phyloP scores from a whole-genome alignment of 2,329 filamentous ascomycete genomes.

The Sporothrix brunneoviolacea region DNA sequence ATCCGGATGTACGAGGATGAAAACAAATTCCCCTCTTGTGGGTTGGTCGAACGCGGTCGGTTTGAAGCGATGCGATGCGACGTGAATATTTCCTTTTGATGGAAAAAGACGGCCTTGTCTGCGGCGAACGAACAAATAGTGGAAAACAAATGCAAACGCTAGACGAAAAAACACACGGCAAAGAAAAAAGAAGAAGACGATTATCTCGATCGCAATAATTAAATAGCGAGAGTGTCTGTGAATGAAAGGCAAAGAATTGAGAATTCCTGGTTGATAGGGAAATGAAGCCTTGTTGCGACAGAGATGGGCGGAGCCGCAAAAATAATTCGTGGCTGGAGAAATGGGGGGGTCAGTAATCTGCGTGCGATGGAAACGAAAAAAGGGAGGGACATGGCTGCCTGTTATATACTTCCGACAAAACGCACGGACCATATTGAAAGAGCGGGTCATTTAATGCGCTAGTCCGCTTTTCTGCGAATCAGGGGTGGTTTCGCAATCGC shows the following conservation, averaged over 20 bases:
- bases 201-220: constrained; percentile 18
- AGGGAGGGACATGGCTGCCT: constrained; percentile 16
- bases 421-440: constrained; percentile 18
- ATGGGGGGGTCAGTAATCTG: constrained; percentile 13
- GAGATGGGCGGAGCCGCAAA: constrained; percentile 13
- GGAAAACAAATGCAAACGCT: constrained; percentile 10
- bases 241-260: constrained; percentile 6
- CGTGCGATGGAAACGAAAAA: constrained; percentile 14
- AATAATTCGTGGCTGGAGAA: constrained; percentile 13
- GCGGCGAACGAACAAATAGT: not conserved
- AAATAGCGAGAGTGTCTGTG: constrained; percentile 16
- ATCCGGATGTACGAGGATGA: constrained; percentile 6
- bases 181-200: not conserved
- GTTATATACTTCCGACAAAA: constrained; percentile 18
- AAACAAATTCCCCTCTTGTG: constrained; percentile 13
- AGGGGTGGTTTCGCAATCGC: constrained; percentile 17
- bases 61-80: constrained; percentile 14
- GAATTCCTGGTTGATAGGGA: not conserved
- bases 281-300: constrained; percentile 13
- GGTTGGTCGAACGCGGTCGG: constrained; percentile 6
- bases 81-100: not conserved
- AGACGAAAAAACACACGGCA: not conserved
- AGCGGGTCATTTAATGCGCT: constrained; percentile 14
- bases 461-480: constrained; percentile 19
- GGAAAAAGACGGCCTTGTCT: not conserved